Conservation (phyloP, 202 grass and related monocot genomes). For the Cymbopogon flexuosus region DNA sequence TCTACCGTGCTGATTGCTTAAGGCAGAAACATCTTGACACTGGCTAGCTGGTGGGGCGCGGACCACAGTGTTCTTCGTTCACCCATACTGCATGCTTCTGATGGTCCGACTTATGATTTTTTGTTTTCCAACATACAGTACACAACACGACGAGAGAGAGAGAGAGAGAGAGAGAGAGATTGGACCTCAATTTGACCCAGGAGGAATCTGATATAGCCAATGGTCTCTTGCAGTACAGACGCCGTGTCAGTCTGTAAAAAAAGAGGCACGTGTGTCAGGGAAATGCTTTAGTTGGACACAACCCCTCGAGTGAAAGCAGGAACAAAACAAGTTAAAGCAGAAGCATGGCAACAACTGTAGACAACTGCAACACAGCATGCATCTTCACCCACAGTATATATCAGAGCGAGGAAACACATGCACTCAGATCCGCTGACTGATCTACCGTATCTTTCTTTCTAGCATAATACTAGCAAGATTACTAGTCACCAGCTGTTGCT, state of each 20-base stretch:
- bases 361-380: conserved; percentile 24
- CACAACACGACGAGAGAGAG: neutral
- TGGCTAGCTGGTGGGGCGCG: neutral
- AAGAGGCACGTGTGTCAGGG: conserved; percentile 56
- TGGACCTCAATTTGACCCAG: conserved; percentile 98
- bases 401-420: neutral
- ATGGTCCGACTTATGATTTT: conserved; percentile 14
- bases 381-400: neutral
- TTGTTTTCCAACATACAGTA: neutral
- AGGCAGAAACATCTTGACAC: neutral
- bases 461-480: too few species aligned
- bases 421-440: conserved; percentile 7
- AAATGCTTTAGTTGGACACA: conserved; percentile 48
- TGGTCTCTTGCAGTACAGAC: conserved; percentile 93
- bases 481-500: neutral
- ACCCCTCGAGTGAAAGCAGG: conserved; percentile 43
- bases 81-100: conserved; percentile 9
- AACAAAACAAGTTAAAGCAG: conserved; percentile 27
- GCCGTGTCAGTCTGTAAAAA: conserved; percentile 99
- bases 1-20: neutral
- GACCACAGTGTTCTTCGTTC: neutral
- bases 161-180: conserved; percentile 22
- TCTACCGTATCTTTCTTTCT: neutral
- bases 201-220: conserved; percentile 99
- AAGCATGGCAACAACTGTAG: conserved; percentile 38